Base-by-base conservation (phyloP, 768 basidiomycete genomes). In the Hericium coralloides region DNA sequence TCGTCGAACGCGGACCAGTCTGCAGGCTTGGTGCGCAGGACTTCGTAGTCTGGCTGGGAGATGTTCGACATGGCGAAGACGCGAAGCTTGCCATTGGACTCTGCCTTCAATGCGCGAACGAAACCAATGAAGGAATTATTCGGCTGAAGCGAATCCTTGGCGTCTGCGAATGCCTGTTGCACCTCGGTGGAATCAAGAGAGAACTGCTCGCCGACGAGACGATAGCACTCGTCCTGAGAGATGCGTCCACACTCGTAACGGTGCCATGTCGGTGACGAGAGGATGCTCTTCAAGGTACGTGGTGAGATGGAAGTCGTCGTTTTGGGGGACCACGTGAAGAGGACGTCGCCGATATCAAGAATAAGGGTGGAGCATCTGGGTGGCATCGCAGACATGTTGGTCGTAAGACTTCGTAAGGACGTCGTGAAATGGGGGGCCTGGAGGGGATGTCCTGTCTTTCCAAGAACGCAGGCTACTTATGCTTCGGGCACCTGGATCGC, bases 11-110 rank as follows among this genome's bases (percentile, higher is more conserved):
- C 69, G 0, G 68, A 67, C 76, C 78, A 83, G 58, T 79, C 76
- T 9, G 71, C 77, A 4, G 71, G 65, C 37, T 73, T 79, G n/a
- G 67, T 72, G 48, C 67, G 73, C 15, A 82, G 70, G 3, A 76
- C 69, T 41, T 70, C 70, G 61, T 74, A 80, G 60, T 83, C 81
- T 9, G 79, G 78, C 0, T 69, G 60, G 17, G 81, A 80, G 25
- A 84, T 82, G 65, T 84, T 84, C 38, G 79, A 81, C 78, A 82
- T 80, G 36, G 80, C 81, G 53, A 76, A 80, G 38, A 83, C 72
- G 14, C 66, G 70, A 1, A 80, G 65, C 6, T 63, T 54, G 18
- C 66, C 68, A 12, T 67, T 55, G 2, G 71, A 69, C 55, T 74
- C 68, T 6, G 61, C 58, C 59, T 77, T 78, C 43, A 83, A 69